Percentiles rank a stretch among this genome's conserved stretches.
Conservation (phyloP, 495 filamentous ascomycete genomes). For the Recurvomyces mirabilis region DNA sequence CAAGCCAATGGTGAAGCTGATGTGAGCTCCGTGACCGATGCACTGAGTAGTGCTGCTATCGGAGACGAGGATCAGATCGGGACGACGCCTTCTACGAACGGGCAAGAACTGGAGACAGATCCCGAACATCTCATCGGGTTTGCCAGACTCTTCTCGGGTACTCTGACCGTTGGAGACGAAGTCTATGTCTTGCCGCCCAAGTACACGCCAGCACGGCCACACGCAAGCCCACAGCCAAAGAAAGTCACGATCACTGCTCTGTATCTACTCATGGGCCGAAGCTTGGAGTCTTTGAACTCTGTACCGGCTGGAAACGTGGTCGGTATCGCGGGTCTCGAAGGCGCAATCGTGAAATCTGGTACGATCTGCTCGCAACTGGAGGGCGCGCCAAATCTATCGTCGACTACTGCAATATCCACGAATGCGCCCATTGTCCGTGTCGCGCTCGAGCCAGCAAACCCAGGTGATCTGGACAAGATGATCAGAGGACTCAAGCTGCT, state of each 20-base stretch:
- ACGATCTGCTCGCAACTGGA: conserved; percentile 83
- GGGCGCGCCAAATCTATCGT: conserved; percentile 86
- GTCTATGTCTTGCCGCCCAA: conserved; percentile 88
- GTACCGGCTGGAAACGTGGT: conserved; percentile 93
- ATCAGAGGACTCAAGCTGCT: conserved; percentile 76
- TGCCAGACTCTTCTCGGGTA: conserved; percentile 84
- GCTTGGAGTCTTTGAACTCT: conserved; percentile 67
- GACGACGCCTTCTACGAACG: conserved; percentile 19
- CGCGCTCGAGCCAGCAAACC: conserved; percentile 79
- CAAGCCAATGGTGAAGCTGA: conserved; percentile 36
- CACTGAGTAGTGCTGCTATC: conserved; percentile 42
- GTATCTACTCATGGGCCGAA: conserved; percentile 92
- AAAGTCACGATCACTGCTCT: conserved; percentile 78
- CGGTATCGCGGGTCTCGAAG: conserved; percentile 86
- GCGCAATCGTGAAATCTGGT: conserved; percentile 84
- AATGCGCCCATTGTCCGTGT: conserved; percentile 78
- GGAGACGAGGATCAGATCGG: conserved; percentile 33
- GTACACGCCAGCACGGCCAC: conserved; percentile 70
- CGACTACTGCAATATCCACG: conserved; percentile 60
- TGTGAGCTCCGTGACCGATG: conserved; percentile 37
- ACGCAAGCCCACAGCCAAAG: conserved; percentile 62
- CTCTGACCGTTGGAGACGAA: conserved; percentile 74
- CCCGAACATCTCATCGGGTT: conserved; percentile 89
- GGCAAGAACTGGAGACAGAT: conserved; percentile 41
- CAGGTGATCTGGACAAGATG: conserved; percentile 85